A percentile compares a stretch with the other conserved stretches of the same genome.
These are phyloP conservation scores for maize (Zea mays) DNA, from an alignment of 176 grass and related monocot species.

Conservation along the genomic window DNA sequence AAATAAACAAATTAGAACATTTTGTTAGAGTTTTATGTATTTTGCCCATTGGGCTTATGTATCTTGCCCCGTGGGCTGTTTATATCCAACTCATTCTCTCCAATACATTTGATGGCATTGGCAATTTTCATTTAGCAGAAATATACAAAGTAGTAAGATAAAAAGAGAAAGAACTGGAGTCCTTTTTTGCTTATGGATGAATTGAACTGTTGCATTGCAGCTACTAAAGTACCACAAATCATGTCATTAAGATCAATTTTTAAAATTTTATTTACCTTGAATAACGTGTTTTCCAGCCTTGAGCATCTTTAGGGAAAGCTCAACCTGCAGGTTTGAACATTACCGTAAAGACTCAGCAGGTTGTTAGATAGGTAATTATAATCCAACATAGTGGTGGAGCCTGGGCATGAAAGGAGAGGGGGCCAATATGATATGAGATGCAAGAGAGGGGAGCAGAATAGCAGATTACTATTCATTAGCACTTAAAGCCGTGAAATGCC, in stretches of 20 bases:
- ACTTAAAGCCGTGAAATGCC: background rate
- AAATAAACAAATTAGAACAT: conserved; percentile 38
- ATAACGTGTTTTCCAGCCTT: conserved; percentile 92
- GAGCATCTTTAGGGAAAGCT: conserved; percentile 85
- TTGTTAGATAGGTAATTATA: background rate
- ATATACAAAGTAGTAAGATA: background rate
- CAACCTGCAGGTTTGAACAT: conserved; percentile 61
- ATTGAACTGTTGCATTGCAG: background rate
- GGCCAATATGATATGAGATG: background rate
- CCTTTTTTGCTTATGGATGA: background rate
- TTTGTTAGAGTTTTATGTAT: too few relatives aligned
- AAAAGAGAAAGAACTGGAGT: background rate
- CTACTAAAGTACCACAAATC: conserved; percentile 2
- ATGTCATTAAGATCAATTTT: background rate
- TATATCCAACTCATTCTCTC: too few relatives aligned
- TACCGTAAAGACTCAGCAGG: background rate
- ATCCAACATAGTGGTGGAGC: background rate
- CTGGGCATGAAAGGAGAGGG: background rate
- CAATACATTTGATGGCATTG: background rate
- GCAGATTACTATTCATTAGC: background rate
- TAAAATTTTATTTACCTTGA: conserved; percentile 60
- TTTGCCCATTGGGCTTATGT: too few relatives aligned
- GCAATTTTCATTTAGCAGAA: background rate
- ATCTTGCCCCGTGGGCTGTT: too few relatives aligned
- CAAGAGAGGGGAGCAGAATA: background rate